Conservation (phyloP, 768 basidiomycete genomes). For the Mycena latifolia region DNA sequence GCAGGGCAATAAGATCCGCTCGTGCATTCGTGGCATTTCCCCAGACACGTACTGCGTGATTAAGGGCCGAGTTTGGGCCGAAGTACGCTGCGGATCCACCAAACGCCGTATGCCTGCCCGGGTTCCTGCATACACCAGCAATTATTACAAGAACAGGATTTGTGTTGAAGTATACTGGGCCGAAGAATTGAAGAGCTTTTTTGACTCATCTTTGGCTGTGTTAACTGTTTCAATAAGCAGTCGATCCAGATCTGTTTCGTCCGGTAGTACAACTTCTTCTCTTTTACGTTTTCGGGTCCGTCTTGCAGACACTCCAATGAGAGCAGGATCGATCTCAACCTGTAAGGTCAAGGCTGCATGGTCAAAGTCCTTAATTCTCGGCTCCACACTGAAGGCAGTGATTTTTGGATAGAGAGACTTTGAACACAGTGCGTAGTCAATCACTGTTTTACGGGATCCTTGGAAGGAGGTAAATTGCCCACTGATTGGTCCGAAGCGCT, state of each 20-base stretch:
- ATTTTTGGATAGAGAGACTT: not conserved
- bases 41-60: not conserved
- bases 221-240: not conserved
- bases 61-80: not conserved
- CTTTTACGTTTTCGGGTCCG: not conserved
- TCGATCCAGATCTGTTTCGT: not conserved
- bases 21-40: not conserved
- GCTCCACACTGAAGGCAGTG: not conserved
- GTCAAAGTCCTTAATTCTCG: not conserved
- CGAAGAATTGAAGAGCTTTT: not conserved
- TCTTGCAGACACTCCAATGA: not conserved
- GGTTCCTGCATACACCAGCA: not conserved
- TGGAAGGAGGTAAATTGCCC: not conserved
- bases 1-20: slow-evolving; percentile 3
- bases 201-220: not conserved
- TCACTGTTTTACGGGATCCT: not conserved
- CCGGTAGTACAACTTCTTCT: not conserved
- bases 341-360: not conserved
- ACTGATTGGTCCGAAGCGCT: not conserved
- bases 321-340: not conserved
- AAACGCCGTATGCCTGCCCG: not conserved
- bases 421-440: not conserved
- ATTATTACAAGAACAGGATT: not conserved
- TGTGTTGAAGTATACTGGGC: not conserved
- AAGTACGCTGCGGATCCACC: not conserved